A percentile compares a stretch with the other conserved stretches of the same genome.
These are phyloP conservation scores for Selaginella moellendorffii DNA, from an alignment of 75 land plant genomes.

Conservation along the genomic window DNA sequence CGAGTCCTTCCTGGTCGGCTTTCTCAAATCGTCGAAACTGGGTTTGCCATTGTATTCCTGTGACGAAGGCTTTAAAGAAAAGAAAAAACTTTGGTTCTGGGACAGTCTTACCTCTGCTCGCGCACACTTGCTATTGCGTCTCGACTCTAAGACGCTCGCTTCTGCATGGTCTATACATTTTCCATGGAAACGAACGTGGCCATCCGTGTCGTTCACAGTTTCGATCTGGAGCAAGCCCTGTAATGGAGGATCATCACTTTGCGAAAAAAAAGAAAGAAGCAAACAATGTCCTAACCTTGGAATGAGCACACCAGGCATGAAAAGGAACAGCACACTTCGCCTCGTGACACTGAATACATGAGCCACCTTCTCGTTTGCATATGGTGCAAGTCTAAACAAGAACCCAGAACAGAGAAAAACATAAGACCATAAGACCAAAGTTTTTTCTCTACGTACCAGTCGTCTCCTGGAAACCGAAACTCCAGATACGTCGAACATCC, in stretches of 20 bases:
- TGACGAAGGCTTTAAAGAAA: too few species aligned
- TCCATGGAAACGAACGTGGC: constrained; percentile 67
- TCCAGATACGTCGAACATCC: constrained; percentile 70
- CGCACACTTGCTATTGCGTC: constrained; percentile 44
- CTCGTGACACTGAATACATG: constrained; percentile 65
- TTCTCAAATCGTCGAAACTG: too few species aligned
- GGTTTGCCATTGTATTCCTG: too few species aligned
- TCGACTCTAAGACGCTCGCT: too few species aligned
- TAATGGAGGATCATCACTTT: background rate
- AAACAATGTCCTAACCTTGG: constrained; percentile 37
- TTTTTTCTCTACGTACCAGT: too few species aligned
- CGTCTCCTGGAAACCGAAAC: constrained; percentile 33
- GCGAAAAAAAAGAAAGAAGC: too few species aligned
- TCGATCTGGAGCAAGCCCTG: constrained; percentile 78
- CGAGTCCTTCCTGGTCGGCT: too few species aligned
- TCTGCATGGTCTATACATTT: constrained; percentile 55
- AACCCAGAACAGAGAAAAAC: constrained; percentile 6
- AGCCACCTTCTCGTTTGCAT: constrained; percentile 61
- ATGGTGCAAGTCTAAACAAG: constrained; percentile 59
- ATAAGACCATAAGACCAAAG: too few species aligned
- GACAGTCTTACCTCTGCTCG: constrained; percentile 56
- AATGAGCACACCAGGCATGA: constrained; percentile 90
- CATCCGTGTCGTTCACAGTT: constrained; percentile 38
- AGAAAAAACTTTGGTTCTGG: too few species aligned
- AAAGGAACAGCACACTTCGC: constrained; percentile 37